A percentile compares a stretch with the other conserved stretches of the same genome.
phyloP scores from a whole-genome alignment of 2,329 filamentous ascomycete species.

The Penicillium janthinellum region DNA sequence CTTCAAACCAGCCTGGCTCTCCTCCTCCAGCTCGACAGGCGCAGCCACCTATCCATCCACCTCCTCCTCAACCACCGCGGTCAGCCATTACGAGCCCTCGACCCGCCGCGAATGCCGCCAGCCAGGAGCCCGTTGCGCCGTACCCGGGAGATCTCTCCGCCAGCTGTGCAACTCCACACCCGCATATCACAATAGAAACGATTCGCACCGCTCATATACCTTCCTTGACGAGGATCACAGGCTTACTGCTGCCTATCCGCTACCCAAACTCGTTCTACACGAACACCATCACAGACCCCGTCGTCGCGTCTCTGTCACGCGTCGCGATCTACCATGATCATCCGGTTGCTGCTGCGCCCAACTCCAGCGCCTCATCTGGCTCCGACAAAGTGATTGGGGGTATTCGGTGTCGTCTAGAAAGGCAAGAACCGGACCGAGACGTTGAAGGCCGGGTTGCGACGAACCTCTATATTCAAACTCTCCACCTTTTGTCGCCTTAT shows the following conservation, averaged over 20 bases:
- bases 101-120: conserved; percentile 22
- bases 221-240: conserved; percentile 59
- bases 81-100: conserved; percentile 28
- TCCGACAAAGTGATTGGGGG: conserved; percentile 51
- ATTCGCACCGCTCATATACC: conserved; percentile 57
- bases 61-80: conserved; percentile 31
- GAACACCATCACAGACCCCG: conserved; percentile 58
- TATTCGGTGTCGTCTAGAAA: conserved; percentile 52
- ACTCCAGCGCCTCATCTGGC: conserved; percentile 26
- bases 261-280: conserved; percentile 65
- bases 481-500: conserved; percentile 62
- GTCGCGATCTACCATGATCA: conserved; percentile 60
- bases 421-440: conserved; percentile 12
- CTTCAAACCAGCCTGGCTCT: conserved; percentile 27
- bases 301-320: conserved; percentile 57
- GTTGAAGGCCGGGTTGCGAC: conserved; percentile 27
- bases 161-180: conserved; percentile 40
- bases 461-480: conserved; percentile 63
- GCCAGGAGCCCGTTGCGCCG: conserved; percentile 32
- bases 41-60: conserved; percentile 35
- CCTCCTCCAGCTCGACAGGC: conserved; percentile 20
- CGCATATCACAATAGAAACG: conserved; percentile 56
- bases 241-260: conserved; percentile 61
- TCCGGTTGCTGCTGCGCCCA: conserved; percentile 34
- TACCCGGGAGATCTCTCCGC: conserved; percentile 33